phyloP scores from a whole-genome alignment of 2,329 filamentous ascomycete species.

The Hymenotorrendiella dingleyae region DNA sequence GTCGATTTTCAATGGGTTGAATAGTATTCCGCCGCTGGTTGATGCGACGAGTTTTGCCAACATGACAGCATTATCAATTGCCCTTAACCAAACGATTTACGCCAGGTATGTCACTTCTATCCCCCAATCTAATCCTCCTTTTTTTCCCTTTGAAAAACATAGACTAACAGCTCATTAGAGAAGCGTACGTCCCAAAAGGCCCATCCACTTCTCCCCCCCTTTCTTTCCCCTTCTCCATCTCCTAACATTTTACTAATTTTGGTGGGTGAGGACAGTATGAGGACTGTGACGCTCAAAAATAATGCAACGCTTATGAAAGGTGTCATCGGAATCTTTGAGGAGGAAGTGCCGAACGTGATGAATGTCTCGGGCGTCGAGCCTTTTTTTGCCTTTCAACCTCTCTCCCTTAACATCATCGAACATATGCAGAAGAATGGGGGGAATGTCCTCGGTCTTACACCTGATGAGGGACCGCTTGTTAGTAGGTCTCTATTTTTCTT shows the following conservation, averaged over 20 bases:
- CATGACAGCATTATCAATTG: conserved; percentile 12
- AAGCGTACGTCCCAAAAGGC: conserved; percentile 1
- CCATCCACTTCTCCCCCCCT: too few species aligned
- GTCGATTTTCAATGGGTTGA: conserved; percentile 18
- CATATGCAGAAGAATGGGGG: conserved; percentile 19
- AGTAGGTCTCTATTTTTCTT: too few species aligned
- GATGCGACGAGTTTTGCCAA: conserved; percentile 13
- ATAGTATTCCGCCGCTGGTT: conserved; percentile 12
- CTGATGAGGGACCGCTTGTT: conserved; percentile 13
- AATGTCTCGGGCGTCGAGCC: conserved; percentile 13
- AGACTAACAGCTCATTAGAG: not conserved
- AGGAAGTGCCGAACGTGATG: conserved; percentile 11
- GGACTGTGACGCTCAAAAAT: conserved; percentile 19
- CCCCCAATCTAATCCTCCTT: not conserved
- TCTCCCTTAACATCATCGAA: conserved; percentile 16
- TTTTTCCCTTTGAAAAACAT: too few species aligned
- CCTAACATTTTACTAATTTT: too few species aligned
- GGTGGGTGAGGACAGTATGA: too few species aligned
- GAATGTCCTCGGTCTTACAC: conserved; percentile 21
- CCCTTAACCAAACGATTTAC: conserved; percentile 15
- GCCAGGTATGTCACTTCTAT: conserved; percentile 9
- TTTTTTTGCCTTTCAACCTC: conserved; percentile 17
- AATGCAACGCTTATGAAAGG: conserved; percentile 12
- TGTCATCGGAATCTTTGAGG: conserved; percentile 15
- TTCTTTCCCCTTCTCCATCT: too few species aligned